Conservation (phyloP, 2,329 filamentous ascomycete species). For the Aspergillus neoniger region DNA sequence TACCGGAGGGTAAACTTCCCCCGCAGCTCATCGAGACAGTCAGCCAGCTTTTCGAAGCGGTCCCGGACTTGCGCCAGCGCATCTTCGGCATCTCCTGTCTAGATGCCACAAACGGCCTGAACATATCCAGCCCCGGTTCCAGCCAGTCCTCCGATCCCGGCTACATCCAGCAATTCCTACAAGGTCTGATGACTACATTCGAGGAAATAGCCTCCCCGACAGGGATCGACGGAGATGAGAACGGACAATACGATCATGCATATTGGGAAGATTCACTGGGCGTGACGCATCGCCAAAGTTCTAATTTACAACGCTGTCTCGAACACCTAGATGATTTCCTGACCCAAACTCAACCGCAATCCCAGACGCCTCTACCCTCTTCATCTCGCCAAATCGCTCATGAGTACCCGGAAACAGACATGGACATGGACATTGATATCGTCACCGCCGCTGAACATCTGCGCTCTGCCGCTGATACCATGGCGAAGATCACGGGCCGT, state of each 20-base stretch:
- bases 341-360: slow-evolving; percentile 57
- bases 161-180: slow-evolving; percentile 68
- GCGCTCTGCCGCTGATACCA: slow-evolving; percentile 72
- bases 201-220: slow-evolving; percentile 45
- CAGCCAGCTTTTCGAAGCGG: slow-evolving; percentile 43
- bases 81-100: slow-evolving; percentile 73
- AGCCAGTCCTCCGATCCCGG: slow-evolving; percentile 55
- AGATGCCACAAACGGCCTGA: slow-evolving; percentile 47
- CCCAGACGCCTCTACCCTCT: slow-evolving; percentile 14
- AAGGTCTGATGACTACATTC: slow-evolving; percentile 69
- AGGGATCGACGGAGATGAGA: slow-evolving; percentile 35
- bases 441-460: slow-evolving; percentile 89
- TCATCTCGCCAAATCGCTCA: slow-evolving; percentile 21
- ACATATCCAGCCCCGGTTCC: background rate
- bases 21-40: slow-evolving; percentile 40
- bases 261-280: slow-evolving; percentile 83
- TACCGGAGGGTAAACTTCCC: slow-evolving; percentile 29
- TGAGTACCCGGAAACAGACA: slow-evolving; percentile 31
- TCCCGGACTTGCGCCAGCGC: slow-evolving; percentile 48
- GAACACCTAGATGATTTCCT: slow-evolving; percentile 73
- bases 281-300: slow-evolving; percentile 84
- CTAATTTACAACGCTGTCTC: slow-evolving; percentile 74
- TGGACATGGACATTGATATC: slow-evolving; percentile 78
- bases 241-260: slow-evolving; percentile 56
- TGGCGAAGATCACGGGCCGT: slow-evolving; percentile 85